Conservation (phyloP, 23 red algal genomes). For the Gracilaria vermiculophylla region DNA sequence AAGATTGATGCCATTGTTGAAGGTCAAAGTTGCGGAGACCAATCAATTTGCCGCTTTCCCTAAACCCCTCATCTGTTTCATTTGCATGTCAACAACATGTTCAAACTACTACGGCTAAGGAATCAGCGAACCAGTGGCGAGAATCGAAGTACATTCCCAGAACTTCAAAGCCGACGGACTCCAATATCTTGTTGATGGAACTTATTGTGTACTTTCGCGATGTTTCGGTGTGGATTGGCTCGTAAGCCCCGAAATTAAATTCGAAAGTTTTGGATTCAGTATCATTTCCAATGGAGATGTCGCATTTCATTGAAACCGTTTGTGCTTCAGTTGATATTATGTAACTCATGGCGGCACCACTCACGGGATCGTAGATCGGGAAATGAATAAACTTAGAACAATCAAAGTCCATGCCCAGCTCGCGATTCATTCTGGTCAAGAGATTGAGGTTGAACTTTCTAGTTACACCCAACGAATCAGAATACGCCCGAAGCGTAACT, state of each 20-base stretch:
- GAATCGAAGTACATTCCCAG: constrained; percentile 56
- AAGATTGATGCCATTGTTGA: neutral
- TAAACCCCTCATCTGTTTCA: neutral
- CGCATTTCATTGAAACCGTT: constrained; percentile 7
- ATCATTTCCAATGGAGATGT: neutral
- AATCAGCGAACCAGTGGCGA: constrained; percentile 74
- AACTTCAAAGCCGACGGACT: constrained; percentile 58
- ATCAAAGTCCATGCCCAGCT: constrained; percentile 82
- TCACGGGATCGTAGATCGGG: constrained; percentile 65
- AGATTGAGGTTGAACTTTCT: constrained; percentile 90
- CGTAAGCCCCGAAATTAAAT: constrained; percentile 73
- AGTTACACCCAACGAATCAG: constrained; percentile 73
- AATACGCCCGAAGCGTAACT: constrained; percentile 73
- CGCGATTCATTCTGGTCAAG: constrained; percentile 80
- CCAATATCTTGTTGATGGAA: constrained; percentile 39
- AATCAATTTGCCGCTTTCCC: neutral
- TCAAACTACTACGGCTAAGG: constrained; percentile 4
- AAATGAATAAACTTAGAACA: constrained; percentile 70
- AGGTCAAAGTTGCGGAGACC: too few species aligned
- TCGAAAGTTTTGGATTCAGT: neutral
- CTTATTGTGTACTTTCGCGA: constrained; percentile 80
- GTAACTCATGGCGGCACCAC: constrained; percentile 75
- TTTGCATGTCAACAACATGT: neutral
- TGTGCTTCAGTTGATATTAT: constrained; percentile 68
- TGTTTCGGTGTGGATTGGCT: constrained; percentile 86